A percentile compares a stretch with the other conserved stretches of the same genome.
These are phyloP conservation scores for Scutellaria baicalensis DNA, from an alignment of 257 asterid species.

Conservation along the genomic window DNA sequence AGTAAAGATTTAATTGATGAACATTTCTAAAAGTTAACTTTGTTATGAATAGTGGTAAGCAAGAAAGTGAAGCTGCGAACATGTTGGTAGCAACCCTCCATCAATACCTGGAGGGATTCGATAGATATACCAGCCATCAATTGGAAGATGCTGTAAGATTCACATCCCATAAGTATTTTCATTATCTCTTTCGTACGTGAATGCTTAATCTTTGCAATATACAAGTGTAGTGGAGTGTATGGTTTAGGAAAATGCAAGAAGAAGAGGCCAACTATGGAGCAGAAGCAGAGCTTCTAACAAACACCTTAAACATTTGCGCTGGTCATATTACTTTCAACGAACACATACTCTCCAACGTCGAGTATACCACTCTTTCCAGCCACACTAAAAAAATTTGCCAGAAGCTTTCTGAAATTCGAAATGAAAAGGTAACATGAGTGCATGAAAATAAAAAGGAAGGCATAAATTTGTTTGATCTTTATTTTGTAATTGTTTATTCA, in stretches of 20 bases:
- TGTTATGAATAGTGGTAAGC: neutral
- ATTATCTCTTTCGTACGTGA: neutral
- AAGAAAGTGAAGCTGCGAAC: neutral
- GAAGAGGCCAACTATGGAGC: conserved; percentile 1
- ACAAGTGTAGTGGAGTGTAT: conserved; percentile 28
- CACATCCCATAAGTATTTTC: neutral
- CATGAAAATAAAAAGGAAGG: neutral
- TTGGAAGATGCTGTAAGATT: conserved; percentile 24
- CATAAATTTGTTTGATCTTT: too few species aligned
- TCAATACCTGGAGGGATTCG: conserved; percentile 17
- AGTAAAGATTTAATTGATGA: too few species aligned
- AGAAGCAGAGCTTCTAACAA: conserved; percentile 32
- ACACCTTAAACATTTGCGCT: conserved; percentile 29
- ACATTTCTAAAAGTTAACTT: too few species aligned
- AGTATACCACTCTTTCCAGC: conserved; percentile 27
- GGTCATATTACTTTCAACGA: conserved; percentile 12
- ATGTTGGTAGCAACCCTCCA: neutral
- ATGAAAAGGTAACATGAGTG: conserved; percentile 1
- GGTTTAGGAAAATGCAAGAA: conserved; percentile 22
- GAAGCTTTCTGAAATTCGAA: conserved; percentile 5
- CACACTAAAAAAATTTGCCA: conserved; percentile 30
- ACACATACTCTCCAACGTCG: conserved; percentile 14
- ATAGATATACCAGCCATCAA: conserved; percentile 1
- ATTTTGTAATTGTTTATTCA: too few species aligned
- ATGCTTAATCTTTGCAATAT: neutral